phyloP scores from a whole-genome alignment of 176 grass and related monocot species.

The Elymus sibiricus region DNA sequence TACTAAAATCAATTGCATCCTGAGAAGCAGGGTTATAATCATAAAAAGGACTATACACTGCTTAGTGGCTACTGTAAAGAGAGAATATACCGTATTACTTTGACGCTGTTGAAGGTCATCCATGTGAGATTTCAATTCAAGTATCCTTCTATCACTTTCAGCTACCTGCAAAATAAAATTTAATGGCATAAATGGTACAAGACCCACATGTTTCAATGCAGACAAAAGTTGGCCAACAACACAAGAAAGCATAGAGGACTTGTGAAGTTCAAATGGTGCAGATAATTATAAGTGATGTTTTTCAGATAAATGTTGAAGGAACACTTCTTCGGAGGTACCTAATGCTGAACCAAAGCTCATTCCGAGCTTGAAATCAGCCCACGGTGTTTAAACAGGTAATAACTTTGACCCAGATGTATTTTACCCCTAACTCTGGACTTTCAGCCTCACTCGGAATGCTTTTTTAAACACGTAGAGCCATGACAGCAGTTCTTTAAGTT shows the following conservation, averaged over 20 bases:
- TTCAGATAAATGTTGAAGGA: background rate
- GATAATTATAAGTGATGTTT: background rate
- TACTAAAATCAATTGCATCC: background rate
- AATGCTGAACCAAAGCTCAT: background rate
- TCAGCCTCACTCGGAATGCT: background rate
- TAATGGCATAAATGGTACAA: constrained; percentile 22
- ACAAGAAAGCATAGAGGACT: background rate
- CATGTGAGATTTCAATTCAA: constrained; percentile 42
- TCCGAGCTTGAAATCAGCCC: background rate
- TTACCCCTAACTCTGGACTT: background rate
- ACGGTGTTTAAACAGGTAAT: background rate
- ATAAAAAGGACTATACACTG: constrained; percentile 17
- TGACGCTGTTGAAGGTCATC: constrained; percentile 52
- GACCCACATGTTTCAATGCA: constrained; percentile 8
- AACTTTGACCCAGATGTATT: background rate
- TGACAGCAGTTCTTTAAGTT: background rate
- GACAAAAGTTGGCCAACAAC: constrained; percentile 17
- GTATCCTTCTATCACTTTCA: constrained; percentile 31
- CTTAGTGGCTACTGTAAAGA: background rate
- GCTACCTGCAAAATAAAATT: constrained; percentile 48
- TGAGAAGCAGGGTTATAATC: background rate
- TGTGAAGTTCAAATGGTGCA: constrained; percentile 4
- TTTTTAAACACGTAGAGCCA: background rate
- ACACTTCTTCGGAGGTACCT: background rate
- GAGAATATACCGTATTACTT: constrained; percentile 48